Percentiles rank a stretch among this genome's conserved stretches.
phyloP scores from a whole-genome alignment of 352 stramenopile species.

The Phytophthora idaei region DNA sequence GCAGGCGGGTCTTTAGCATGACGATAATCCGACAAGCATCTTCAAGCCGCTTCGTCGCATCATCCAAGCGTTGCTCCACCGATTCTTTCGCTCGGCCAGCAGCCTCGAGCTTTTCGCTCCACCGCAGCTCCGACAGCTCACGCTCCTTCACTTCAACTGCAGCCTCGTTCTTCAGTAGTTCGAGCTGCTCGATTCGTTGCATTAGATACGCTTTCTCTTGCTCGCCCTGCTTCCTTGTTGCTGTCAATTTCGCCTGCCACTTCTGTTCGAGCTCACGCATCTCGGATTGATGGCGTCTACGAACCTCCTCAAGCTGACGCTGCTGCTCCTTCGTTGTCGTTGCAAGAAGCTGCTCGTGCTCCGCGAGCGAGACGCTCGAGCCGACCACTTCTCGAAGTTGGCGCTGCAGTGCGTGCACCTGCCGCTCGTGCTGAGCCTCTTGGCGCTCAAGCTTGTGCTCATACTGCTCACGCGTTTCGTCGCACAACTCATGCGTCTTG shows the following conservation, averaged over 20 bases:
- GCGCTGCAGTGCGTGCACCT: constrained; percentile 43
- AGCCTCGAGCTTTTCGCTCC: constrained; percentile 11
- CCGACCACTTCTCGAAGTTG: constrained; percentile 52
- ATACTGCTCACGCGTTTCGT: constrained; percentile 62
- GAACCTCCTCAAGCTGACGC: constrained; percentile 32
- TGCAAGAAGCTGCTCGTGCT: constrained; percentile 56
- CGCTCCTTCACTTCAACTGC: constrained; percentile 30
- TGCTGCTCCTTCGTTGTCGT: constrained; percentile 25
- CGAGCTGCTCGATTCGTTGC: constrained; percentile 43
- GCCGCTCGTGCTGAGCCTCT: constrained; percentile 49
- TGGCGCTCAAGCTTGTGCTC: constrained; percentile 52
- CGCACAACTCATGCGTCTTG: constrained; percentile 56
- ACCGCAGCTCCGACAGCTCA: constrained; percentile 26
- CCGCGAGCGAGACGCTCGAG: constrained; percentile 52
- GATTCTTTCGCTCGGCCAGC: constrained; percentile 14
- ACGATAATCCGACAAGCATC: constrained; percentile 54
- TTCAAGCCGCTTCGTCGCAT: constrained; percentile 27
- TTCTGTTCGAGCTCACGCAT: constrained; percentile 34
- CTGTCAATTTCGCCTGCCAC: constrained; percentile 27
- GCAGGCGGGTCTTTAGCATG: constrained; percentile 45
- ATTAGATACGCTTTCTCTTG: constrained; percentile 27
- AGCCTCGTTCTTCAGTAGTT: constrained; percentile 38
- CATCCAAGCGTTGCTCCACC: constrained; percentile 25
- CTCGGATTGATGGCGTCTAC: constrained; percentile 31
- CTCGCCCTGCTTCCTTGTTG: constrained; percentile 17